phyloP scores from a whole-genome alignment of 345 rosid species.

The Durio zibethinus region DNA sequence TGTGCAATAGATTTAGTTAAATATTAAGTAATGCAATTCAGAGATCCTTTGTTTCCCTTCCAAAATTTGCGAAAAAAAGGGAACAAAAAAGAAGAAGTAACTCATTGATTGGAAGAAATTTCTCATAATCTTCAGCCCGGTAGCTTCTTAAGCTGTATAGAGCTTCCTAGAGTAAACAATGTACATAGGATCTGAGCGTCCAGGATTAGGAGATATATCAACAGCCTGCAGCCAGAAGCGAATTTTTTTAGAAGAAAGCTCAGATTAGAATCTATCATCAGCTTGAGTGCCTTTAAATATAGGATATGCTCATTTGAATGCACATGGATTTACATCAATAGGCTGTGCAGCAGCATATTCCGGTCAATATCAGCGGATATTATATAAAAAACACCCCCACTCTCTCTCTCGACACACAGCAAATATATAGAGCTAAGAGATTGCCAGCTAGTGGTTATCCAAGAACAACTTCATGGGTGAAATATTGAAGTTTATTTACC shows the following conservation, averaged over 20 bases:
- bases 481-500: conserved; percentile 31
- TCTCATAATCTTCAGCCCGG: conserved; percentile 6
- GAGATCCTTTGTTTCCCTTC: not conserved
- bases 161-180: conserved; percentile 74
- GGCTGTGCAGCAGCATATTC: no score
- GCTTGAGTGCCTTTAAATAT: not conserved
- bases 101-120: not conserved
- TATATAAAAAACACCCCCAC: no score
- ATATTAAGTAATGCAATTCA: no score
- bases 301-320: not conserved
- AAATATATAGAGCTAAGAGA: not conserved
- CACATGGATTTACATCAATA: not conserved
- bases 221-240: conserved; percentile 54
- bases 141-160: conserved; percentile 33
- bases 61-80: not conserved
- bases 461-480: not conserved
- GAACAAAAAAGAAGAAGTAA: not conserved
- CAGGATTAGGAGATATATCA: conserved; percentile 88
- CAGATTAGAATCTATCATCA: not conserved
- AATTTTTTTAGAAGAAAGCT: not conserved
- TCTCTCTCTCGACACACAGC: not conserved
- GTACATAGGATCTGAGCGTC: conserved; percentile 81
- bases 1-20: no score
- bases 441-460: not conserved
- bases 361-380: no score